Base-by-base conservation (phyloP, 345 rosid species). In the Gossypium stocksii region DNA sequence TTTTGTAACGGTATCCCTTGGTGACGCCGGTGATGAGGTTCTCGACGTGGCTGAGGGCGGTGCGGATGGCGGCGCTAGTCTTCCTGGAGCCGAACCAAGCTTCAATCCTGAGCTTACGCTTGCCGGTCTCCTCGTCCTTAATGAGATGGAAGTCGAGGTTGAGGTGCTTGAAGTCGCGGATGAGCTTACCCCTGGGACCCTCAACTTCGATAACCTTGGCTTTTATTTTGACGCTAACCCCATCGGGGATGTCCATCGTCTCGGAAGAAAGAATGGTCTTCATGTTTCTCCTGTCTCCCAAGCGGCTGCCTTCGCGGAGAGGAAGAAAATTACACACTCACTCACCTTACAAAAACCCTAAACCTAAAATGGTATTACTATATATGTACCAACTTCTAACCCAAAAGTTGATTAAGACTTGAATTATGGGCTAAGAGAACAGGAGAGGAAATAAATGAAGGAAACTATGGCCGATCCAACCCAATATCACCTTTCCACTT, bases 1-100 rank as follows among this genome's bases (percentile, higher is more conserved):
- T 91, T 84, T 84, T 91, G 86, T 91, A 91, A 20, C 85, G 86
- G 76, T 88, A 91, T 3, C 97, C 97, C 82, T 82, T 78, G 63
- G 89, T 86, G 41, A 88, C 92, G 51, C 92, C 92, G 61, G 87
- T 81, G 20, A 88, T 88, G 71, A 91, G 91, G 15, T 91, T 91
- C 76, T 60, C 69, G 1, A 91, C 93, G 77, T 89, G 94, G 77
- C 93, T 91, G 43, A 89, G 85, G 22, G 92, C 92, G 9, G 92
- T 88, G 5, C 90, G 68, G 64, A 87, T 88, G 56, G 90, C 76
- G 16, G 92, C 92, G 74, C 90, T 85, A 44, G 89, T 75, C 74
- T 88, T 88, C 51, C 92, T 76, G 1, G 90, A 66, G 0, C 83
- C 87, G 29, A 88, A 88, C 92, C 92, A 88, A 0, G 90, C 86